Conservation (phyloP, 2,329 filamentous ascomycete genomes). For the Acrodontium crateriforme region DNA sequence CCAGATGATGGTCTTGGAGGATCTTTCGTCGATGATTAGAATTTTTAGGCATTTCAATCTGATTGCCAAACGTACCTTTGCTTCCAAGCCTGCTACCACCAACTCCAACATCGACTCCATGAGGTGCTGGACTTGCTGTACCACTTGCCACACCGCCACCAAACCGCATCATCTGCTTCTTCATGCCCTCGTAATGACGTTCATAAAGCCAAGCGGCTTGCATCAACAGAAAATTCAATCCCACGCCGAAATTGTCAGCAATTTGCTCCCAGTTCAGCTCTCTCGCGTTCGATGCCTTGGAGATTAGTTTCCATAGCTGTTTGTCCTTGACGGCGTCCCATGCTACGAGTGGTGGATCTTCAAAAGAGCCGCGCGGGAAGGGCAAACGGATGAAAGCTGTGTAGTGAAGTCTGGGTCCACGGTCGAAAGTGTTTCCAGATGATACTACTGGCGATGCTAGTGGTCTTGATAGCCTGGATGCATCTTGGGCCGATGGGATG, state of each 20-base stretch:
- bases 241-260: constrained; percentile 58
- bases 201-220: constrained; percentile 93
- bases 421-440: too few relatives aligned
- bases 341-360: constrained; percentile 77
- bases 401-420: too few relatives aligned
- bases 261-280: constrained; percentile 59
- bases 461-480: not conserved
- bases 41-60: too few relatives aligned
- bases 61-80: too few relatives aligned
- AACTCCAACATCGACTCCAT: too few relatives aligned
- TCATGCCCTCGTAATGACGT: constrained; percentile 74
- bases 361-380: constrained; percentile 65
- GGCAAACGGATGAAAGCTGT: constrained; percentile 85
- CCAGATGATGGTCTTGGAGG: too few relatives aligned
- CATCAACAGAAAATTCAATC: constrained; percentile 76
- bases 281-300: constrained; percentile 59
- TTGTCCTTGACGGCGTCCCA: constrained; percentile 85
- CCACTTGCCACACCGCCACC: constrained; percentile 21
- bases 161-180: constrained; percentile 74
- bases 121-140: constrained; percentile 1
- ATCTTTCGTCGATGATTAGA: too few relatives aligned
- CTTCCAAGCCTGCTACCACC: too few relatives aligned
- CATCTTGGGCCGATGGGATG: too few relatives aligned
- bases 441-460: not conserved
- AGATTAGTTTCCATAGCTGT: constrained; percentile 79